Percentiles rank a stretch among this genome's conserved stretches.
Evolutionary conservation across 768 basidiomycete genomes (phyloP).

Genomic region (Rhizopogon vesiculosus): DNA sequence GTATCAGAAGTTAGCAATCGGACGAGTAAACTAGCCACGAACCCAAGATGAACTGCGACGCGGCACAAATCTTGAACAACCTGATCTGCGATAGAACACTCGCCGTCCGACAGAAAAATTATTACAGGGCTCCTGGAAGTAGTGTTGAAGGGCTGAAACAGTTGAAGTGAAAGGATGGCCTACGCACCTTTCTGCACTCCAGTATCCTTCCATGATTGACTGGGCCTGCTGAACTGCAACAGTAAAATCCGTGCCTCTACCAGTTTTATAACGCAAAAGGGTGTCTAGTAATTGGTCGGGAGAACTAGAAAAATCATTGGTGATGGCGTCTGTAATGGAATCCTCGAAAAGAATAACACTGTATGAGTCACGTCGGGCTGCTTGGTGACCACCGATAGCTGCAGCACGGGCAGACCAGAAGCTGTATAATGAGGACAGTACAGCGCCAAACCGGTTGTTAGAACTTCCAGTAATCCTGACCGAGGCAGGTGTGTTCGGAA

Average conservation of each 20-base stretch:
- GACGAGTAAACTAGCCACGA: background rate
- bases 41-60: slow-evolving; percentile 42
- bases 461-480: slow-evolving; percentile 28
- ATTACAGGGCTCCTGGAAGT: slow-evolving; percentile 37
- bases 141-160: background rate
- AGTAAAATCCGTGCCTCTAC: slow-evolving; percentile 40
- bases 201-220: slow-evolving; percentile 36
- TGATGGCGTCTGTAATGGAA: slow-evolving; percentile 15
- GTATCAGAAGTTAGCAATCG: background rate
- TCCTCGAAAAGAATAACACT: slow-evolving; percentile 48
- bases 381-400: slow-evolving; percentile 24
- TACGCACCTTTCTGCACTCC: slow-evolving; percentile 46
- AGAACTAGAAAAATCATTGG: slow-evolving; percentile 43
- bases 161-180: background rate
- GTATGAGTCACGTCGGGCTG: slow-evolving; percentile 47
- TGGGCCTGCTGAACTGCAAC: slow-evolving; percentile 34
- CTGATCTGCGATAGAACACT: slow-evolving; percentile 34
- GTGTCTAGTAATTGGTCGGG: slow-evolving; percentile 39
- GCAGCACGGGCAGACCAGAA: slow-evolving; percentile 53
- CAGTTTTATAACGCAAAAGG: slow-evolving; percentile 27
- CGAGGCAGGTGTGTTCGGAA: slow-evolving; percentile 37
- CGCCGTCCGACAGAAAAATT: slow-evolving; percentile 53
- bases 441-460: slow-evolving; percentile 54
- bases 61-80: slow-evolving; percentile 37
- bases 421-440: slow-evolving; percentile 47